Base-by-base conservation (phyloP, 2,329 filamentous ascomycete species). In the Penicillium sp. region DNA sequence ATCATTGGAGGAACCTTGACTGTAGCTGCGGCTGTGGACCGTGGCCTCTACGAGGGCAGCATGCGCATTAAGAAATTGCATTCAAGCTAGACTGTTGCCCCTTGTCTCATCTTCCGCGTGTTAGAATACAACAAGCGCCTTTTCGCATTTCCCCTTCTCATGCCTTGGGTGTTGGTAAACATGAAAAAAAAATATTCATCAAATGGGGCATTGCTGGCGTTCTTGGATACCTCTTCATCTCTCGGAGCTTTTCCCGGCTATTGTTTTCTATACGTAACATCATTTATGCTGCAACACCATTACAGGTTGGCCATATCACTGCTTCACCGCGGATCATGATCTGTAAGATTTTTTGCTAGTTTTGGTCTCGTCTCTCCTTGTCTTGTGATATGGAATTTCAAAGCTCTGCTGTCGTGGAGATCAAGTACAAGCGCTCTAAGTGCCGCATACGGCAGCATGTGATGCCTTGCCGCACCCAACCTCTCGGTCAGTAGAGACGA, bases 1-100 rank as follows among this genome's bases (percentile, higher is more conserved):
- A 86, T 97, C 52, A 84, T 98, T 43, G 93, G 93, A 52, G 93
- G 93, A 58, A 98, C 93, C 0, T 73, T 98, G 57, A 98, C 93
- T 0, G 93, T 98, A 13, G 93, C 93, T 9, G 93, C 94, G 5
- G 93, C 93, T 4, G 76, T 98, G 29, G 93, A 98, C 67, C 82
- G 94, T 48, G 88, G 86, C 43, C 71, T 97, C 52, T 98, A 96
- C 62, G 93, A 98, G 72, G 93, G 93, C 37, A 80, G 81, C 3
- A 82, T 84, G 49, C 81, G 86, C 65, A 76, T 97, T 55, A 95
- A 86, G 80, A 98, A 98, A 79, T 70, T 95, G 67, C 88, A 85
- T 65, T 75, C 78, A 40, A 76, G 71, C 57, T 84, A 69, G 67
- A 43, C 33, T 25, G 24, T 36, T 26, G 27, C 41, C 18, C 32